These are phyloP conservation scores for Ustilago loliicola DNA, from an alignment of 1,284 basidiomycete genomes.

Conservation along the genomic window DNA sequence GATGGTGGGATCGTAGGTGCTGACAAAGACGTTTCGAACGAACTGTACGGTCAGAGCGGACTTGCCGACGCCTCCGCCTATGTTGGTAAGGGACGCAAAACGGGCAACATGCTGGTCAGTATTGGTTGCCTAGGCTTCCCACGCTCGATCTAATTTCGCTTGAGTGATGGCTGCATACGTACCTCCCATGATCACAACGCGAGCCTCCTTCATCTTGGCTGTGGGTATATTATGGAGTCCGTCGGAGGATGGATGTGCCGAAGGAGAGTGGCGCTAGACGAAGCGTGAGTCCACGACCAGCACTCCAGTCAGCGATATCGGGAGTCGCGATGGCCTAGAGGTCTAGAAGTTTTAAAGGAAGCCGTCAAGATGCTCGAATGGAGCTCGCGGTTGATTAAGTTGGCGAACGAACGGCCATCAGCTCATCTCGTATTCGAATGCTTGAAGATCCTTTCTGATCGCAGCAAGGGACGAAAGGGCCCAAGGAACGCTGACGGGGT, in stretches of 20 bases:
- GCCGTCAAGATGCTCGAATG: not conserved
- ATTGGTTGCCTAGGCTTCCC: too few relatives aligned
- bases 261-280: not conserved
- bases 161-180: not conserved
- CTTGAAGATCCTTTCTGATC: not conserved
- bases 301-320: not conserved
- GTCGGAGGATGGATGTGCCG: not conserved
- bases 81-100: conserved; percentile 4
- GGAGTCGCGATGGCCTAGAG: not conserved
- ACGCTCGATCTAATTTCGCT: conserved; percentile 22
- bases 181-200: conserved; percentile 64
- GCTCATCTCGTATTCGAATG: not conserved
- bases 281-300: not conserved
- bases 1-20: conserved; percentile 67
- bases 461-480: not conserved
- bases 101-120: not conserved
- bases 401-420: not conserved
- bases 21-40: conserved; percentile 63
- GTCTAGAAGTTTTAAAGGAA: not conserved
- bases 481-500: not conserved
- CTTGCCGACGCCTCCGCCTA: conserved; percentile 65
- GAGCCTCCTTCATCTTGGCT: conserved; percentile 55
- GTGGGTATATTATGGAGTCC: not conserved
- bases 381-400: not conserved
- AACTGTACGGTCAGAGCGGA: conserved; percentile 65